These are phyloP conservation scores for Ophiostoma himal-ulmi DNA, from an alignment of 2,329 filamentous ascomycete species.

Conservation along the genomic window DNA sequence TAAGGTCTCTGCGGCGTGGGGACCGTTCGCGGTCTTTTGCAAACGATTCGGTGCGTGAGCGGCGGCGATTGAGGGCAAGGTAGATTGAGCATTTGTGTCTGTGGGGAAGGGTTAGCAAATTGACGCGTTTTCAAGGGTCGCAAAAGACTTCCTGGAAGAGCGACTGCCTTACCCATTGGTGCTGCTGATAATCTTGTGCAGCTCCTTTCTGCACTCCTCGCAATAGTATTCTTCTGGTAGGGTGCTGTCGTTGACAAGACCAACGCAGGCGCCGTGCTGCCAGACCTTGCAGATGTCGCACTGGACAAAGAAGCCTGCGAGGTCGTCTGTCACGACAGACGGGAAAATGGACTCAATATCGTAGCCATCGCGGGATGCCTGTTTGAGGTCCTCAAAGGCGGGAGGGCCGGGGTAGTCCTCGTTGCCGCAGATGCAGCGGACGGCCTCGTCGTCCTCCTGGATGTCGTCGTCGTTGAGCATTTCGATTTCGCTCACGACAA, in stretches of 20 bases:
- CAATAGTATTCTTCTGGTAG: conserved; percentile 98
- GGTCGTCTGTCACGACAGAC: conserved; percentile 69
- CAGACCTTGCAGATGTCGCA: conserved; percentile 97
- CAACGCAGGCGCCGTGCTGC: conserved; percentile 97
- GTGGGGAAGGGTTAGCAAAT: conserved; percentile 20
- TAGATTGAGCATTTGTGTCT: conserved; percentile 64
- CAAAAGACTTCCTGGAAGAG: no score
- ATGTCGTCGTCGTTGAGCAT: conserved; percentile 63
- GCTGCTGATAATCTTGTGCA: conserved; percentile 77
- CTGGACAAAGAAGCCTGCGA: conserved; percentile 94
- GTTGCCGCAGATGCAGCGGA: conserved; percentile 88
- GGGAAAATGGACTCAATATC: conserved; percentile 53
- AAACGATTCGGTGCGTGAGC: conserved; percentile 58
- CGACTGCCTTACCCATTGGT: conserved; percentile 64
- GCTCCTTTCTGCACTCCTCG: conserved; percentile 85
- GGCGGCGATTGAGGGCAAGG: conserved; percentile 52
- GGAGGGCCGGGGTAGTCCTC: conserved; percentile 89
- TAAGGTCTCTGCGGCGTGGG: conserved; percentile 48
- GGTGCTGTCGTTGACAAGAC: conserved; percentile 88
- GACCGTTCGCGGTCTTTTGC: conserved; percentile 56
- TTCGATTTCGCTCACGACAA: conserved; percentile 40
- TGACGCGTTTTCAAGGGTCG: background rate
- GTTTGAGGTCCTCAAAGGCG: conserved; percentile 50
- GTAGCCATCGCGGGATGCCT: conserved; percentile 50
- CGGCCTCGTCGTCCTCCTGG: conserved; percentile 86